A percentile compares a stretch with the other conserved stretches of the same genome.
Evolutionary conservation across 306 rosid genomes (phyloP).

Genomic region (Dicorynia guianensis): DNA sequence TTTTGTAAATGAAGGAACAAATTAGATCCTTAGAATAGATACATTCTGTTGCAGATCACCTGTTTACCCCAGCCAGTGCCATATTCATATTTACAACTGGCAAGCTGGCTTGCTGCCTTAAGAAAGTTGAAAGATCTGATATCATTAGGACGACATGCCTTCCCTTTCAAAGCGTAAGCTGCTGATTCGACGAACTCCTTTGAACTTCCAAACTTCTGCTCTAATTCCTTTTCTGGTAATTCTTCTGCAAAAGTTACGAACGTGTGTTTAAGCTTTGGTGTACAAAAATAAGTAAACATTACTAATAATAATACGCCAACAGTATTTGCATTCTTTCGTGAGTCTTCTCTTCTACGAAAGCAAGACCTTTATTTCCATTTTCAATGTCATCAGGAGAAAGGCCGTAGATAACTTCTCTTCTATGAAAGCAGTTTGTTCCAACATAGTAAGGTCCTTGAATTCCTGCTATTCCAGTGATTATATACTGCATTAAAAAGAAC

Average conservation of each 20-base stretch:
- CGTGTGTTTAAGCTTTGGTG: no score
- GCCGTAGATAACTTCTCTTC: slow-evolving; percentile 54
- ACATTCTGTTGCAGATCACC: slow-evolving; percentile 33
- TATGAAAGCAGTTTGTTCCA: slow-evolving; percentile 50
- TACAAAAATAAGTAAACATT: no score
- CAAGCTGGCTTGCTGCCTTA: no score
- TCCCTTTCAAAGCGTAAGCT: no score
- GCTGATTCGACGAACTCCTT: no score
- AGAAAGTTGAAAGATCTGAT: background rate
- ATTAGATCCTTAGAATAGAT: slow-evolving; percentile 22
- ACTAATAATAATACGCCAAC: no score
- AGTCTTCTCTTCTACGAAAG: background rate
- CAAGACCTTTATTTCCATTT: no score
- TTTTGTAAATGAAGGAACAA: background rate
- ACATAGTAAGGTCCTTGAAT: slow-evolving; percentile 45
- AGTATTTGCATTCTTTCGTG: background rate
- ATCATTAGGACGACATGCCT: no score
- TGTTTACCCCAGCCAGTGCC: no score
- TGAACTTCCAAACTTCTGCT: background rate
- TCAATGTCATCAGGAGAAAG: slow-evolving; percentile 14
- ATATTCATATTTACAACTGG: no score
- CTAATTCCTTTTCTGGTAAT: slow-evolving; percentile 2
- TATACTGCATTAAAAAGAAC: background rate
- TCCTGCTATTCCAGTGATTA: slow-evolving; percentile 35
- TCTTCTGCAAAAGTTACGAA: slow-evolving; percentile 15